These are phyloP conservation scores for Suhomyces bokatorum DNA, from an alignment of 1,139 yeast species.

Conservation along the genomic window DNA sequence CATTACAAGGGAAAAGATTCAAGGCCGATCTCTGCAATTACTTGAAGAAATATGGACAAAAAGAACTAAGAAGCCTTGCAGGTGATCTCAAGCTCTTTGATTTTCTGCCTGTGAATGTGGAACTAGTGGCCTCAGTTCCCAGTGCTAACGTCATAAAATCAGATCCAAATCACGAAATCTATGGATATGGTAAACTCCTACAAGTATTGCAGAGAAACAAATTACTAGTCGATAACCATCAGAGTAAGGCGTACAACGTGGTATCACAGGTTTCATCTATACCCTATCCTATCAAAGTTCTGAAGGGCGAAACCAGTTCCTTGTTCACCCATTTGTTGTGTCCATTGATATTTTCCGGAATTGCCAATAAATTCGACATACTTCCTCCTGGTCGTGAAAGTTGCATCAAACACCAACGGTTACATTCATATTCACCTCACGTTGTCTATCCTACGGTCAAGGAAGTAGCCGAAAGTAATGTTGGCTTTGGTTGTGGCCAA, in stretches of 20 bases:
- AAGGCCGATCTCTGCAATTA: slow-evolving; percentile 44
- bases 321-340: slow-evolving; percentile 57
- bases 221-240: slow-evolving; percentile 25
- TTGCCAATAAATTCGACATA: slow-evolving; percentile 14
- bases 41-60: slow-evolving; percentile 41
- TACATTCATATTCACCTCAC: slow-evolving; percentile 41
- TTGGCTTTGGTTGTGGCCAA: slow-evolving; percentile 52
- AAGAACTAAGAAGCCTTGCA: slow-evolving; percentile 29
- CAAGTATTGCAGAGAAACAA: slow-evolving; percentile 38
- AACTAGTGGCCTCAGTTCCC: slow-evolving; percentile 61
- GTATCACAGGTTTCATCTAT: slow-evolving; percentile 62
- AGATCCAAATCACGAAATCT: slow-evolving; percentile 23
- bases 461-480: slow-evolving; percentile 46
- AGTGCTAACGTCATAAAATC: slow-evolving; percentile 30
- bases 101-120: slow-evolving; percentile 50
- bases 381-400: slow-evolving; percentile 33
- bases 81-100: slow-evolving; percentile 33
- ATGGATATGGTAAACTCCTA: slow-evolving; percentile 55
- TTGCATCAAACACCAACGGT: slow-evolving; percentile 26
- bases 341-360: slow-evolving; percentile 38
- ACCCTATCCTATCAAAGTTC: slow-evolving; percentile 50
- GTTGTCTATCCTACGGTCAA: slow-evolving; percentile 55
- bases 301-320: slow-evolving; percentile 38
- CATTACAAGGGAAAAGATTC: slow-evolving; percentile 20
- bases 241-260: slow-evolving; percentile 28